Conservation (phyloP, 805 yeast genomes). For the Saccharomycopsis guyanensis region DNA sequence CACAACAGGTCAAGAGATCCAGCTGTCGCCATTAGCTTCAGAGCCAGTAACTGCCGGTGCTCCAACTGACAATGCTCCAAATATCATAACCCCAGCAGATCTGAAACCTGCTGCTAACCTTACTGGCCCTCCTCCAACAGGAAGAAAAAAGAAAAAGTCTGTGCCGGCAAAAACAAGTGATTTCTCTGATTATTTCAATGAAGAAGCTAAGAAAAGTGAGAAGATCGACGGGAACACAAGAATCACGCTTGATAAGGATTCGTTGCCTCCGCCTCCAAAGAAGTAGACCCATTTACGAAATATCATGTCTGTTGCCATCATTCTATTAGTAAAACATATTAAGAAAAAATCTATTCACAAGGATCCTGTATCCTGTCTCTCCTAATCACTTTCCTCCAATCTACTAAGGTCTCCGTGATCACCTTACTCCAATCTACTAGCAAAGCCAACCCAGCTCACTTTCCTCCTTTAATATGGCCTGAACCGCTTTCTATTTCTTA, state of each 20-base stretch:
- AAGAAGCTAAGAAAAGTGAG: slow-evolving; percentile 35
- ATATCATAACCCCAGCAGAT: neutral
- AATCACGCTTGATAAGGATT: slow-evolving; percentile 21
- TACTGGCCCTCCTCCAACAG: slow-evolving; percentile 24
- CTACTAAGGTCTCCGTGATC: no score
- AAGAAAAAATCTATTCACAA: no score
- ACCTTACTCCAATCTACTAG: no score
- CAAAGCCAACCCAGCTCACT: no score
- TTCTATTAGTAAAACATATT: no score
- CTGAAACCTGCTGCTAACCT: no score
- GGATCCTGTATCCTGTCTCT: no score
- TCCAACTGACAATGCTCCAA: slow-evolving; percentile 7
- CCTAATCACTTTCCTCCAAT: no score
- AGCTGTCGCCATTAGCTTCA: slow-evolving; percentile 20
- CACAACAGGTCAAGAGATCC: neutral
- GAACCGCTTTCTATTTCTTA: slow-evolving; percentile 77
- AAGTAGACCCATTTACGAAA: no score
- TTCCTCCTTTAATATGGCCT: slow-evolving; percentile 76
- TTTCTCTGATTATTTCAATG: slow-evolving; percentile 33
- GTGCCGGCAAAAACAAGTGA: slow-evolving; percentile 24
- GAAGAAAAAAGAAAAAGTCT: slow-evolving; percentile 25
- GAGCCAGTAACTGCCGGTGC: neutral
- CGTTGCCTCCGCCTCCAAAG: slow-evolving; percentile 32
- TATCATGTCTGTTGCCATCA: no score
- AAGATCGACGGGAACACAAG: slow-evolving; percentile 31